Conservation (phyloP, 768 basidiomycete species). For the Lyophyllum decastes region DNA sequence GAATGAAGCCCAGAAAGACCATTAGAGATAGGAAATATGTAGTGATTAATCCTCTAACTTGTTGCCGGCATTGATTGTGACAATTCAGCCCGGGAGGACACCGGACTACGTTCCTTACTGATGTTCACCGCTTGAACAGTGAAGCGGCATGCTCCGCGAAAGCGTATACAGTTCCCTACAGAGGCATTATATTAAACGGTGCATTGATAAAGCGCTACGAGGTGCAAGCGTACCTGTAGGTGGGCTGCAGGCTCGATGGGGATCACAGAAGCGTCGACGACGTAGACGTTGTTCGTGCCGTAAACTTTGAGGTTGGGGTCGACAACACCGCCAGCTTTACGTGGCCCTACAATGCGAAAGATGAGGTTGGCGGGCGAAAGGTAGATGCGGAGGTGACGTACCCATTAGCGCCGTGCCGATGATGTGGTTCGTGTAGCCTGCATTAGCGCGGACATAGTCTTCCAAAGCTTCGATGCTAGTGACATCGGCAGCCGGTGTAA, state of each 20-base stretch:
- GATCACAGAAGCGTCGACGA: too few relatives aligned
- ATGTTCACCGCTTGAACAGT: not conserved
- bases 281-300: too few relatives aligned
- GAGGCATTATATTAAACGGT: not conserved
- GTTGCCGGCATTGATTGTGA: too few relatives aligned
- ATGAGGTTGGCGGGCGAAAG: not conserved
- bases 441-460: not conserved
- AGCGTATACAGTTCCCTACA: not conserved
- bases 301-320: slow-evolving; percentile 42
- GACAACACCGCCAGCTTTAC: slow-evolving; percentile 28
- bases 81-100: too few relatives aligned
- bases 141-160: not conserved
- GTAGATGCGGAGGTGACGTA: not conserved
- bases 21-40: too few relatives aligned
- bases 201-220: not conserved
- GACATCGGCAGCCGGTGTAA: too few relatives aligned
- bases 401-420: not conserved
- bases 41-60: too few relatives aligned
- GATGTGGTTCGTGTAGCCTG: not conserved
- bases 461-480: too few relatives aligned
- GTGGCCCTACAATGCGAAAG: not conserved
- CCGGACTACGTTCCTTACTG: not conserved
- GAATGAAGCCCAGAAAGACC: too few relatives aligned
- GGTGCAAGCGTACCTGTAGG: not conserved
- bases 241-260: too few relatives aligned